A percentile compares a stretch with the other conserved stretches of the same genome.
phyloP scores from a whole-genome alignment of 768 basidiomycete genomes.

The Podaxis mareebaensis region DNA sequence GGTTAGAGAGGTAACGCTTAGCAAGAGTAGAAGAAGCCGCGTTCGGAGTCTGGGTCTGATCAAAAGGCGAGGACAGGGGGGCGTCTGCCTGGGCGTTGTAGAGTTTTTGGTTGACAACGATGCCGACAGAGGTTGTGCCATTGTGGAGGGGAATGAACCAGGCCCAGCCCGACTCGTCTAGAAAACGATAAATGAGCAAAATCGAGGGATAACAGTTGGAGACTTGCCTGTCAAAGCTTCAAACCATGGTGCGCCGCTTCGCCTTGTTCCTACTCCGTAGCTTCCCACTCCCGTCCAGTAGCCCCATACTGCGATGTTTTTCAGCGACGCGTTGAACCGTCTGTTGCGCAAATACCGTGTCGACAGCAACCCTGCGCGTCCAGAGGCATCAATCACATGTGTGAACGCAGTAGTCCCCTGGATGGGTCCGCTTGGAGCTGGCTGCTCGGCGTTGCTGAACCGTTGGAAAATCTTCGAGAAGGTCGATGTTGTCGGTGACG shows the following conservation, averaged over 20 bases:
- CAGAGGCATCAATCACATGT: constrained; percentile 73
- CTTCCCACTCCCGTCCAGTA: constrained; percentile 62
- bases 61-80: constrained; percentile 30
- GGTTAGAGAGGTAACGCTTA: constrained; percentile 43
- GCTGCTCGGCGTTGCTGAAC: constrained; percentile 19
- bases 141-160: constrained; percentile 74
- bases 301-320: constrained; percentile 78
- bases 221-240: constrained; percentile 67
- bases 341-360: constrained; percentile 70
- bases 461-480: constrained; percentile 22
- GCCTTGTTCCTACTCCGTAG: constrained; percentile 50
- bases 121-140: constrained; percentile 60
- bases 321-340: constrained; percentile 64
- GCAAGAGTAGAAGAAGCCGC: constrained; percentile 28
- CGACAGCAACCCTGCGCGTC: constrained; percentile 71
- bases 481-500: constrained; percentile 35
- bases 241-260: constrained; percentile 65
- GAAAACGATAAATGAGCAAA: constrained; percentile 9
- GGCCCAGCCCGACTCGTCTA: constrained; percentile 71
- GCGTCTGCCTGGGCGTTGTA: constrained; percentile 39
- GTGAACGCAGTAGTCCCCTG: constrained; percentile 61
- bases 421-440: constrained; percentile 20
- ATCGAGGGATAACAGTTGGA: not conserved
- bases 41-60: constrained; percentile 24
- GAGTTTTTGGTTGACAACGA: constrained; percentile 58